These are phyloP conservation scores for Allantophomopsis cytisporea DNA, from an alignment of 2,329 filamentous ascomycete species.

Conservation along the genomic window DNA sequence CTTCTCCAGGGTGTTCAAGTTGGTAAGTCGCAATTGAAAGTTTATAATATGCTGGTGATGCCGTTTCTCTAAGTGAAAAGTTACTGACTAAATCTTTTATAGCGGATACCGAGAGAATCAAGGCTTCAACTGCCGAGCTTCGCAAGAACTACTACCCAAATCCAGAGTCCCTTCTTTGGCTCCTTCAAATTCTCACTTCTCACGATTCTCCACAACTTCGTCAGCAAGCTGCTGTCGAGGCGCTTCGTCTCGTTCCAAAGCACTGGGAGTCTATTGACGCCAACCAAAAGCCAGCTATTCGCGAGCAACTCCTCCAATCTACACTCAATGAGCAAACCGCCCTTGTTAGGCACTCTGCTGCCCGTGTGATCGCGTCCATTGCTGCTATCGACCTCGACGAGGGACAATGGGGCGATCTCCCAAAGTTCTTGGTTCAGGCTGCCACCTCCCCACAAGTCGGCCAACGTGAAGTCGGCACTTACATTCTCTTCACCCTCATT, in stretches of 20 bases:
- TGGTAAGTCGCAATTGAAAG: slow-evolving; percentile 42
- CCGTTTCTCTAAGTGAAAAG: slow-evolving; percentile 1
- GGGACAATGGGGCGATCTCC: slow-evolving; percentile 73
- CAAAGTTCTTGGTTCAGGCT: slow-evolving; percentile 66
- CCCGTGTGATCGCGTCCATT: slow-evolving; percentile 77
- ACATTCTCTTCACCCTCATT: slow-evolving; percentile 83
- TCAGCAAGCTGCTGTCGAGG: slow-evolving; percentile 87
- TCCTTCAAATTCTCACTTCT: slow-evolving; percentile 78
- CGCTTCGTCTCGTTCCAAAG: slow-evolving; percentile 66
- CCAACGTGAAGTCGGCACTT: slow-evolving; percentile 82
- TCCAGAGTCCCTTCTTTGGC: slow-evolving; percentile 69
- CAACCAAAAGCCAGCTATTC: slow-evolving; percentile 67
- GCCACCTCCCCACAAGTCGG: slow-evolving; percentile 60
- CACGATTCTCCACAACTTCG: slow-evolving; percentile 59
- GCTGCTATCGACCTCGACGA: slow-evolving; percentile 78
- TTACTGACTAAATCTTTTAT: slow-evolving; percentile 9
- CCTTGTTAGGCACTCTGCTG: slow-evolving; percentile 72
- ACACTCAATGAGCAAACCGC: slow-evolving; percentile 67
- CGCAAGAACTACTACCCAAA: slow-evolving; percentile 90
- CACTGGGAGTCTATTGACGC: slow-evolving; percentile 69
- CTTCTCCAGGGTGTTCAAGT: slow-evolving; percentile 80
- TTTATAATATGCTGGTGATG: background rate
- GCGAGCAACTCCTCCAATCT: slow-evolving; percentile 71
- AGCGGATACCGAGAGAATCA: slow-evolving; percentile 84
- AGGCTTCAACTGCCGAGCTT: slow-evolving; percentile 77